Evolutionary conservation across 257 asterid species (phyloP).

Genomic region (Ballota nigra): DNA sequence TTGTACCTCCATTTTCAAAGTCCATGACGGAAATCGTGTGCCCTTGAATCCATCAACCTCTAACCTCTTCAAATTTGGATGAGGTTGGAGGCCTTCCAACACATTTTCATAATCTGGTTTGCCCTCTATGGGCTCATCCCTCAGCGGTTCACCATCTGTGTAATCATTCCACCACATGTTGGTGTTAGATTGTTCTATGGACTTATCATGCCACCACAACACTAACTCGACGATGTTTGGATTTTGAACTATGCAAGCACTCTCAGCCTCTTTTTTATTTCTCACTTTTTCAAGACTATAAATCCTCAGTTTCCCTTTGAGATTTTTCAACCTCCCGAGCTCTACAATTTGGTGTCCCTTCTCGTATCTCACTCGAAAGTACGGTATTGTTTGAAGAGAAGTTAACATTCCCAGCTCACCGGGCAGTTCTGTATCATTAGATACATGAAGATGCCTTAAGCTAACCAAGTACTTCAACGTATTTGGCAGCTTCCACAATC

Average conservation of each 20-base stretch:
- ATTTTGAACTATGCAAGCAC: background rate
- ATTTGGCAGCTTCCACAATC: background rate
- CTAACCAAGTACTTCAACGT: background rate
- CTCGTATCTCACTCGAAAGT: background rate
- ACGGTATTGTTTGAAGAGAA: constrained; percentile 23
- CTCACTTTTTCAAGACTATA: background rate
- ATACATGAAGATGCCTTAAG: background rate
- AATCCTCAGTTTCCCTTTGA: background rate
- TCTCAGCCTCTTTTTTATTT: background rate
- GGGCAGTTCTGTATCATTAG: background rate
- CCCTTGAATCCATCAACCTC: background rate
- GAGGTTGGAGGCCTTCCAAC: background rate
- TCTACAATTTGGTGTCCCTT: background rate
- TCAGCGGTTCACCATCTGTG: too few relatives aligned
- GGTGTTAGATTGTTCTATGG: too few relatives aligned
- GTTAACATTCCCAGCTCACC: constrained; percentile 17
- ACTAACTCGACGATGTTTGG: background rate
- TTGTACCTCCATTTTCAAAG: background rate
- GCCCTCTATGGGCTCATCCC: background rate
- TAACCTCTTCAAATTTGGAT: background rate
- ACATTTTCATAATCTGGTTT: background rate
- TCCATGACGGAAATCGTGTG: background rate
- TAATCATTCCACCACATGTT: too few relatives aligned
- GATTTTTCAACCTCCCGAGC: background rate
- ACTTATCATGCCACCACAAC: background rate